These are phyloP conservation scores for Venustampulla echinocandica DNA, from an alignment of 495 filamentous ascomycete genomes.

Conservation along the genomic window DNA sequence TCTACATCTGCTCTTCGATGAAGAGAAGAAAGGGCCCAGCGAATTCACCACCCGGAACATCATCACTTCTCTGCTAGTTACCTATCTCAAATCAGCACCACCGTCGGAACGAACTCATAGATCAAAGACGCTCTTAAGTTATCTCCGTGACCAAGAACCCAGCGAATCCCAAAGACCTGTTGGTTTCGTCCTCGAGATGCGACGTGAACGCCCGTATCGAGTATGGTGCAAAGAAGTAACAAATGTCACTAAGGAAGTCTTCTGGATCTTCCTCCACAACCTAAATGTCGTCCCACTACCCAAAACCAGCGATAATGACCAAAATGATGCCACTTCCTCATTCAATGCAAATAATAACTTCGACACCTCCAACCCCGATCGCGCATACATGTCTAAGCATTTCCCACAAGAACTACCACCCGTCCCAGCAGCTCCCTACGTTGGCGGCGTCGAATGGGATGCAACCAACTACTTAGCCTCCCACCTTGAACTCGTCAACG, in stretches of 20 bases:
- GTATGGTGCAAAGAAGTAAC: constrained; percentile 90
- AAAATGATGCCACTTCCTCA: constrained; percentile 8
- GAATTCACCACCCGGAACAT: constrained; percentile 89
- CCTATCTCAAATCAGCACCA: constrained; percentile 59
- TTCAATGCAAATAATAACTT: constrained; percentile 5
- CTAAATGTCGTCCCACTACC: constrained; percentile 72
- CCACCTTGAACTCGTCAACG: constrained; percentile 89
- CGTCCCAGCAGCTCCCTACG: constrained; percentile 89
- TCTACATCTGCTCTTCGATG: constrained; percentile 84
- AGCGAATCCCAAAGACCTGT: constrained; percentile 66
- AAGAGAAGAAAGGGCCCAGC: constrained; percentile 92
- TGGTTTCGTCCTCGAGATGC: constrained; percentile 82
- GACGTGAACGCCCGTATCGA: constrained; percentile 76
- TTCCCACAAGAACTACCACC: constrained; percentile 86
- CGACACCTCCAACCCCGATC: constrained; percentile 11
- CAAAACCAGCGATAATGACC: constrained; percentile 8
- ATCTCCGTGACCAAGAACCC: constrained; percentile 72
- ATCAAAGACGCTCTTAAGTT: constrained; percentile 61
- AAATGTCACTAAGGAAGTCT: constrained; percentile 94
- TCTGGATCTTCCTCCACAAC: constrained; percentile 97
- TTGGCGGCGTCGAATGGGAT: constrained; percentile 98
- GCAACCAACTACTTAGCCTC: constrained; percentile 91
- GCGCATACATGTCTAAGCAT: constrained; percentile 55
- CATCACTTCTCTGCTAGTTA: constrained; percentile 78
- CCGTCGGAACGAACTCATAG: constrained; percentile 47